phyloP scores from a whole-genome alignment of 177 flowering plant genomes.

The Vitis hybrid region DNA sequence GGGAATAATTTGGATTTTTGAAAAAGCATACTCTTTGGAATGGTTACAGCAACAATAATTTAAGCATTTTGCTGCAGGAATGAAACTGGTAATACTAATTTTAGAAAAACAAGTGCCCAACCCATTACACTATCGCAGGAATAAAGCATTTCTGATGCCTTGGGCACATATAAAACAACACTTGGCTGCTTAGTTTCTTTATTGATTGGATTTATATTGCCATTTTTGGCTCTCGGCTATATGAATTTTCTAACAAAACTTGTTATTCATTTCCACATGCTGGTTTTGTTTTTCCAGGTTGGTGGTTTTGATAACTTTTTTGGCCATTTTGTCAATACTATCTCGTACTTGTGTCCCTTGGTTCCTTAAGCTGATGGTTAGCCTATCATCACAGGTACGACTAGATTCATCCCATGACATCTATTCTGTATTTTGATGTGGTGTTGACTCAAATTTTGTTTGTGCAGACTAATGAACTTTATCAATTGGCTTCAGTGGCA shows the following conservation, averaged over 20 bases:
- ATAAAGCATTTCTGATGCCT: too few relatives aligned
- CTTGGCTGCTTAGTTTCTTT: too few relatives aligned
- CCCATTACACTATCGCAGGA: too few relatives aligned
- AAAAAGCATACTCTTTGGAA: too few relatives aligned
- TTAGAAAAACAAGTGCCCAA: too few relatives aligned
- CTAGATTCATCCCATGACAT: conserved; percentile 2
- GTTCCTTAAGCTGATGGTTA: conserved; percentile 96
- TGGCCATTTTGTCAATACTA: conserved; percentile 71
- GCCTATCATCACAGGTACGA: conserved; percentile 90
- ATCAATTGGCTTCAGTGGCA: conserved; percentile 94
- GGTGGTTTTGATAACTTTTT: conserved; percentile 72
- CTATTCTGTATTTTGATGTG: neutral
- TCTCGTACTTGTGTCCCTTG: conserved; percentile 93
- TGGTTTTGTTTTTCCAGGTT: conserved; percentile 50
- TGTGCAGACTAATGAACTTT: conserved; percentile 96
- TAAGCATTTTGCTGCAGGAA: too few relatives aligned
- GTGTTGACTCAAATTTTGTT: conserved; percentile 13
- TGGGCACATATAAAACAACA: too few relatives aligned
- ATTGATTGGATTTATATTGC: too few relatives aligned
- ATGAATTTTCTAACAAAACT: neutral
- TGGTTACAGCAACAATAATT: too few relatives aligned
- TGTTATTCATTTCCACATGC: neutral
- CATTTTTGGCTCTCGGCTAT: too few relatives aligned
- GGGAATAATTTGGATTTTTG: too few relatives aligned
- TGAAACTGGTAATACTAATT: too few relatives aligned